A percentile compares a stretch with the other conserved stretches of the same genome.
These are phyloP conservation scores for Tricholoma sp. DNA, from an alignment of 768 basidiomycete genomes.

Conservation along the genomic window DNA sequence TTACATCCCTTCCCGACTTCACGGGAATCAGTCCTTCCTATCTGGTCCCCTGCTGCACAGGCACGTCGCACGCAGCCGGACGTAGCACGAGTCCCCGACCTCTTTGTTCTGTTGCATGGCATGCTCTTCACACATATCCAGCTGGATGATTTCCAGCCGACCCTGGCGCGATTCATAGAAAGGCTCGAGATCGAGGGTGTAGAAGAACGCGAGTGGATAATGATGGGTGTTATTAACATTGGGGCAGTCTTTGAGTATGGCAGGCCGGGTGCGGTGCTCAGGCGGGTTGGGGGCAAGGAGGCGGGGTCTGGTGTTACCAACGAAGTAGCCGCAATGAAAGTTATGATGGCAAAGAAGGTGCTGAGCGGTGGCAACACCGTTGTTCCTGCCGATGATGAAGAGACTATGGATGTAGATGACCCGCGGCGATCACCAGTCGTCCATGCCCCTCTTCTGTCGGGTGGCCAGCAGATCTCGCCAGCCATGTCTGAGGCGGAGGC, in stretches of 20 bases:
- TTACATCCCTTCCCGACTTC: conserved; percentile 84
- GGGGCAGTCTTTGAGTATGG: conserved; percentile 86
- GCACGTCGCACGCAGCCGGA: conserved; percentile 73
- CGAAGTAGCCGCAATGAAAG: conserved; percentile 11
- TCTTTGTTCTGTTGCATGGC: conserved; percentile 91
- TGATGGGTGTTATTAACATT: conserved; percentile 90
- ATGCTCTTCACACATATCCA: conserved; percentile 97
- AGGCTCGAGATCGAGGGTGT: conserved; percentile 78
- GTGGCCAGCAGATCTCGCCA: conserved; percentile 20
- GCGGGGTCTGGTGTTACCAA: conserved; percentile 26
- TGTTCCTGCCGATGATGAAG: conserved; percentile 31
- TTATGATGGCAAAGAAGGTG: conserved; percentile 3
- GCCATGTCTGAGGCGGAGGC: conserved; percentile 25
- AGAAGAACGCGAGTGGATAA: conserved; percentile 88
- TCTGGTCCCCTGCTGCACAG: conserved; percentile 81
- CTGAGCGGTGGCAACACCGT: conserved; percentile 21
- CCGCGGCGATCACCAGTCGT: conserved; percentile 25
- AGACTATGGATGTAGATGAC: conserved; percentile 65
- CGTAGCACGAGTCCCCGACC: conserved; percentile 54
- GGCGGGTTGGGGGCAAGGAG: conserved; percentile 56
- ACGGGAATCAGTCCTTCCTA: conserved; percentile 80
- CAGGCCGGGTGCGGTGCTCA: conserved; percentile 61
- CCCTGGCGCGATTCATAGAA: conserved; percentile 81
- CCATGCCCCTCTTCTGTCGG: conserved; percentile 3
- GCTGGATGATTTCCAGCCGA: conserved; percentile 84